A percentile compares a stretch with the other conserved stretches of the same genome.
These are phyloP conservation scores for Verticillium dahliae DNA, from an alignment of 2,329 filamentous ascomycete species.

Conservation along the genomic window DNA sequence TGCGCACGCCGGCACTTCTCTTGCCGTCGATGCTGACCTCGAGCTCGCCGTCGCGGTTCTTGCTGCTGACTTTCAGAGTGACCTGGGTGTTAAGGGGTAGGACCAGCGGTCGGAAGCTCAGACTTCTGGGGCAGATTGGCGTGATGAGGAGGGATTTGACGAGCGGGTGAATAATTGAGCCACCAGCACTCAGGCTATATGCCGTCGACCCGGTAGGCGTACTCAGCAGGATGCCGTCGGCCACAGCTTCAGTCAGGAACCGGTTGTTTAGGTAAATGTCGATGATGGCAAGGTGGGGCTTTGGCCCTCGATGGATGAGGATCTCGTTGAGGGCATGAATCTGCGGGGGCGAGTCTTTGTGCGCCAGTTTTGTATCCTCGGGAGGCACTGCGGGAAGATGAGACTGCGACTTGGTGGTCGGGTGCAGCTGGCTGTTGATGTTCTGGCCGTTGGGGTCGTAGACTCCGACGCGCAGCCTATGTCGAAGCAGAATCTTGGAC, in stretches of 20 bases:
- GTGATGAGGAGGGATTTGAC: slow-evolving; percentile 86
- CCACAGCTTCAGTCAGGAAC: slow-evolving; percentile 88
- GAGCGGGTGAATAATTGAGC: slow-evolving; percentile 88
- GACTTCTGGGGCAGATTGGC: slow-evolving; percentile 85
- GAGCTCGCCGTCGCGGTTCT: slow-evolving; percentile 69
- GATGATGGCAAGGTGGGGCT: slow-evolving; percentile 86
- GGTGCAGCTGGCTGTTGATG: slow-evolving; percentile 45
- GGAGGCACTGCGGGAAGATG: slow-evolving; percentile 18
- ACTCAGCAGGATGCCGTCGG: slow-evolving; percentile 89
- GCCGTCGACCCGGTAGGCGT: slow-evolving; percentile 94
- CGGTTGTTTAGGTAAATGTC: slow-evolving; percentile 85
- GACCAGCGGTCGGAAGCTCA: slow-evolving; percentile 88
- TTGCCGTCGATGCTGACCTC: slow-evolving; percentile 77
- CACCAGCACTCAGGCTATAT: slow-evolving; percentile 88
- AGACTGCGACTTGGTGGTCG: slow-evolving; percentile 32
- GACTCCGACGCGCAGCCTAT: slow-evolving; percentile 79
- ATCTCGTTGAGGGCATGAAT: slow-evolving; percentile 88
- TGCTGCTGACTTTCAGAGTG: slow-evolving; percentile 71
- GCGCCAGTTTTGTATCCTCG: slow-evolving; percentile 3
- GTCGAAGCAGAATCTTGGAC: slow-evolving; percentile 78
- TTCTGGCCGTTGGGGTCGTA: slow-evolving; percentile 62
- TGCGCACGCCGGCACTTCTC: slow-evolving; percentile 57
- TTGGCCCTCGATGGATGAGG: slow-evolving; percentile 82
- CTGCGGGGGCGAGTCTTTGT: slow-evolving; percentile 26
- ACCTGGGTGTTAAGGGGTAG: slow-evolving; percentile 82